These are phyloP conservation scores for Nicotiana attenuata DNA, from an alignment of 257 asterid species.

Conservation along the genomic window DNA sequence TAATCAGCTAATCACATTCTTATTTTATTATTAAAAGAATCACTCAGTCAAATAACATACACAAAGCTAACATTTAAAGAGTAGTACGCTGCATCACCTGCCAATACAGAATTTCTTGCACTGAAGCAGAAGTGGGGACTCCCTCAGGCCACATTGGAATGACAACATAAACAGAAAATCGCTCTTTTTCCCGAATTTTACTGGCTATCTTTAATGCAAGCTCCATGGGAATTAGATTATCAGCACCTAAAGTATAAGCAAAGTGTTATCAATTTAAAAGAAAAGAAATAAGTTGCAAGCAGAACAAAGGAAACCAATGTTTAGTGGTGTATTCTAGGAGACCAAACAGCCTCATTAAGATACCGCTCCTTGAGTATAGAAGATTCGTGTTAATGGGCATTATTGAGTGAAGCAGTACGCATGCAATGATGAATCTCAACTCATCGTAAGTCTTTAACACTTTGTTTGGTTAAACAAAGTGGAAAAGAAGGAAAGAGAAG, in stretches of 20 bases:
- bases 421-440: background rate
- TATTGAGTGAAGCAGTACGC: background rate
- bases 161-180: constrained; percentile 72
- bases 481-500: background rate
- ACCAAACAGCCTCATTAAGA: background rate
- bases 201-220: constrained; percentile 80
- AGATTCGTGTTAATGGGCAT: background rate
- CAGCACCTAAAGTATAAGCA: constrained; percentile 58
- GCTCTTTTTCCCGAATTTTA: constrained; percentile 73
- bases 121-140: constrained; percentile 72
- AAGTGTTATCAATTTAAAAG: constrained; percentile 9
- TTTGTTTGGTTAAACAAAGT: background rate
- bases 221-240: constrained; percentile 86
- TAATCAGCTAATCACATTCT: background rate
- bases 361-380: background rate
- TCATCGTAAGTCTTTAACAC: background rate
- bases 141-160: constrained; percentile 99
- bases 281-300: background rate
- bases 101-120: constrained; percentile 93
- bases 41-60: background rate
- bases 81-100: constrained; percentile 44
- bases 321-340: background rate
- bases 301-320: background rate
- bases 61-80: background rate
- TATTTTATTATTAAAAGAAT: background rate